Evolutionary conservation across 768 basidiomycete species (phyloP).

Genomic region (Macrolepiota fuliginosa): DNA sequence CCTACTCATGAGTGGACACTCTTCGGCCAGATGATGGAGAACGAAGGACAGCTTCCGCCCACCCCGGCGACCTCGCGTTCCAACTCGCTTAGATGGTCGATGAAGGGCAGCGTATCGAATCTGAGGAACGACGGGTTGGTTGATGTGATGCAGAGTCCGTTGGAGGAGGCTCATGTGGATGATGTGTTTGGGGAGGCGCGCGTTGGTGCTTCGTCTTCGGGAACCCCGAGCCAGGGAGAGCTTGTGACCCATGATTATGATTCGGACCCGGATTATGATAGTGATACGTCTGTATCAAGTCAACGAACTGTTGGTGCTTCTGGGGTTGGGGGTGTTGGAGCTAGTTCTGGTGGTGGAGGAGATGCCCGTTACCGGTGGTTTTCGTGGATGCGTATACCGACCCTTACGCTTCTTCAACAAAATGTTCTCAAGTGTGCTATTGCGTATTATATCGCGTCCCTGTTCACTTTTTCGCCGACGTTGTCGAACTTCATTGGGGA

Average conservation of each 20-base stretch:
- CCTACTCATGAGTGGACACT: constrained; percentile 56
- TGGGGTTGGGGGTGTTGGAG: not conserved
- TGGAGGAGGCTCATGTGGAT: not conserved
- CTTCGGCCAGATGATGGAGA: constrained; percentile 72
- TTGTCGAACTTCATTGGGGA: constrained; percentile 71
- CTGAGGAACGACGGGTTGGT: not conserved
- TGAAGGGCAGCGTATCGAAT: not conserved
- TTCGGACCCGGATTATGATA: constrained; percentile 7
- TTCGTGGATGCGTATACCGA: constrained; percentile 22
- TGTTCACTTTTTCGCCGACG: constrained; percentile 87
- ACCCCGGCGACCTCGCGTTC: constrained; percentile 1
- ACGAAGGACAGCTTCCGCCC: constrained; percentile 45
- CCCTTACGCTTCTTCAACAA: constrained; percentile 49
- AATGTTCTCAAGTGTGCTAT: constrained; percentile 90
- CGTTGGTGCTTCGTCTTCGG: not conserved
- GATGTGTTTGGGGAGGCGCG: not conserved
- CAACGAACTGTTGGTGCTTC: constrained; percentile 2
- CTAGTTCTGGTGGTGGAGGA: not conserved
- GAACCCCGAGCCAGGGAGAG: not conserved
- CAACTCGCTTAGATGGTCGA: not conserved
- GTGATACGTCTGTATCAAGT: constrained; percentile 4
- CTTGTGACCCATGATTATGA: constrained; percentile 5
- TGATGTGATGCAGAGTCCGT: not conserved
- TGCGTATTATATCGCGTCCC: constrained; percentile 84
- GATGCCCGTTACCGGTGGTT: constrained; percentile 7